These are phyloP conservation scores for Phalaenopsis hybrid DNA, from an alignment of 116 monocot species.

Conservation along the genomic window DNA sequence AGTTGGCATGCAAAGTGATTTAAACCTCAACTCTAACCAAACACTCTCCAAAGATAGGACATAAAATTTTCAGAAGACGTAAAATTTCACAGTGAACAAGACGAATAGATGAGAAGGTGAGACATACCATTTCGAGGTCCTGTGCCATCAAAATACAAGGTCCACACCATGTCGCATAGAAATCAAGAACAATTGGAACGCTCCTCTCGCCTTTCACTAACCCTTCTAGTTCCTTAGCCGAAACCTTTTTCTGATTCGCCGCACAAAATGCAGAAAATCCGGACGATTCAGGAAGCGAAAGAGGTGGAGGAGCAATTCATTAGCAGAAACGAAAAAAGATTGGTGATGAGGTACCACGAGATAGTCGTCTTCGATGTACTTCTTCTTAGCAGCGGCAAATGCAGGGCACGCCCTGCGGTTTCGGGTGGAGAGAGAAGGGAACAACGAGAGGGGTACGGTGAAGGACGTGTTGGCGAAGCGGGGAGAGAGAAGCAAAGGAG, in stretches of 20 bases:
- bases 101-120: not conserved
- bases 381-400: conserved; percentile 10
- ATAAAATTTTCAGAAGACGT: not conserved
- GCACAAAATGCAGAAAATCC: not conserved
- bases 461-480: not conserved
- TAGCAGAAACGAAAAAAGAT: not conserved
- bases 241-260: conserved; percentile 66
- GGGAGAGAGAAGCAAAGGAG: not conserved
- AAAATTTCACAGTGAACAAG: not conserved
- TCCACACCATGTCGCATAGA: conserved; percentile 95
- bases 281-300: not conserved
- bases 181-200: conserved; percentile 75
- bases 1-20: too few species aligned
- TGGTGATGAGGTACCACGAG: conserved; percentile 33
- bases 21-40: too few species aligned
- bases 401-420: not conserved
- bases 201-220: conserved; percentile 55
- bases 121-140: conserved; percentile 73
- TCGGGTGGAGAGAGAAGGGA: conserved; percentile 3
- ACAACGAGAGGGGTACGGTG: not conserved
- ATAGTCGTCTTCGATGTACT: conserved; percentile 61
- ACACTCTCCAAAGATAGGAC: too few species aligned
- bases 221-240: conserved; percentile 64
- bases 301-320: not conserved
- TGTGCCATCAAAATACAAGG: conserved; percentile 93